Conservation (phyloP, 2,329 filamentous ascomycete genomes). For the Aspergillus pseudoviridinutans region DNA sequence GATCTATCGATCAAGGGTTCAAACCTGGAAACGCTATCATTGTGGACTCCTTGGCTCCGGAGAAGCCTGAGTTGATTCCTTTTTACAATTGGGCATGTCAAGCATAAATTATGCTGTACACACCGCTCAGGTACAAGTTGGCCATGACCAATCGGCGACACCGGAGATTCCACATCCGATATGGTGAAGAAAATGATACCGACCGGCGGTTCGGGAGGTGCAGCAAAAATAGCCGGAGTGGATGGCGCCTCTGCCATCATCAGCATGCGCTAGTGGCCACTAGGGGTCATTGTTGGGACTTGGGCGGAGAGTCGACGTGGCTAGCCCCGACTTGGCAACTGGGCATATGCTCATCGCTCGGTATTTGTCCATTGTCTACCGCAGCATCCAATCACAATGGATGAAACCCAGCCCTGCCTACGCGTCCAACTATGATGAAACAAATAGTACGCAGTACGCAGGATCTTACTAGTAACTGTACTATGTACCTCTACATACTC, state of each 20-base stretch:
- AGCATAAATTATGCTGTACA: background rate
- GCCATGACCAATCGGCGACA: background rate
- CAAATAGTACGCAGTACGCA: background rate
- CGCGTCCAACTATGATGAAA: background rate
- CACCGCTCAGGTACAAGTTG: background rate
- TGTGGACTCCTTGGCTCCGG: background rate
- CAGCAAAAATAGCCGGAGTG: too few species aligned
- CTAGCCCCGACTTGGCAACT: background rate
- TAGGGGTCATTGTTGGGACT: background rate
- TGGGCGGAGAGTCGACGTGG: background rate
- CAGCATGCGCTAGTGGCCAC: background rate
- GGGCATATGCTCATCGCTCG: background rate
- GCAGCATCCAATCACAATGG: too few species aligned
- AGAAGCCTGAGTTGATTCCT: background rate
- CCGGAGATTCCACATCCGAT: background rate
- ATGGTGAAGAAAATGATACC: background rate
- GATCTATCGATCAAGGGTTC: background rate
- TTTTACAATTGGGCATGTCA: background rate
- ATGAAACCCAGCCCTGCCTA: too few species aligned
- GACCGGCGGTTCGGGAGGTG: background rate
- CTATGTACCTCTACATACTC: background rate
- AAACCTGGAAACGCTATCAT: background rate
- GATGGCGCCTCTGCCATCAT: background rate
- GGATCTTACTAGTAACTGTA: too few species aligned
- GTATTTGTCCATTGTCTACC: too few species aligned